Evolutionary conservation across 176 grass and related monocot species (phyloP), one percentile per base, ranked within the genome.

Genomic region (Rhynchospora breviuscula): DNA sequence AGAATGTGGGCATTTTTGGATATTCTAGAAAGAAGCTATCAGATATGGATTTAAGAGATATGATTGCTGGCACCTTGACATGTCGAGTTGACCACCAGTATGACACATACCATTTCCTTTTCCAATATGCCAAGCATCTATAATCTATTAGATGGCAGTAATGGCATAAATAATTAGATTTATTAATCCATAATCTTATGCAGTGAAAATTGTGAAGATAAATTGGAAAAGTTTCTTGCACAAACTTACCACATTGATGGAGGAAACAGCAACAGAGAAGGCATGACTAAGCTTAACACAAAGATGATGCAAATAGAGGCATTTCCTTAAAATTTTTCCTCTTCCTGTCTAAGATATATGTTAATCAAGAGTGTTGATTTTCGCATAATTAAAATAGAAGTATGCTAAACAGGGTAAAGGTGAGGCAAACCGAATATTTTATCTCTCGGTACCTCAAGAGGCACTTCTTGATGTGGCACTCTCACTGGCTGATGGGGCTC

Each of bases 1-100:
- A 97, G 95, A 91, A 92, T 86, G 92, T 97, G 67, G 90, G 87
- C 33, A 97, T 97, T 87, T 94, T 97, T 97, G 95, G 95, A 66
- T 97, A 97, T 75, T 94, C 95, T 84, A 94, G 95, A 85, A 97
- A 94, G 87, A 83, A 80, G 29, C 47, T 93, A 31, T 88, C 73
- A 58, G 92, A 94, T 82, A 89, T 85, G 58, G 87, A 66, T 69
- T 84, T 97, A 89, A 92, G 95, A 93, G 86, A 84, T 71, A 94
- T 94, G 44, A 92, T 97, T 69, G 92, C 93, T 45, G 92, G 85
- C 60, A 94, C 87, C 80, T 92, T 97, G 86, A 97, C 95, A 78
- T 97, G 95, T 78, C 85, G 95, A 69, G 95, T 91, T 79, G 92
- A 97, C 85, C 95, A 97, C 81, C 90, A 94, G 92, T 94, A 94